Evolutionary conservation across 768 basidiomycete genomes (phyloP).

Genomic region (Russula foetens): DNA sequence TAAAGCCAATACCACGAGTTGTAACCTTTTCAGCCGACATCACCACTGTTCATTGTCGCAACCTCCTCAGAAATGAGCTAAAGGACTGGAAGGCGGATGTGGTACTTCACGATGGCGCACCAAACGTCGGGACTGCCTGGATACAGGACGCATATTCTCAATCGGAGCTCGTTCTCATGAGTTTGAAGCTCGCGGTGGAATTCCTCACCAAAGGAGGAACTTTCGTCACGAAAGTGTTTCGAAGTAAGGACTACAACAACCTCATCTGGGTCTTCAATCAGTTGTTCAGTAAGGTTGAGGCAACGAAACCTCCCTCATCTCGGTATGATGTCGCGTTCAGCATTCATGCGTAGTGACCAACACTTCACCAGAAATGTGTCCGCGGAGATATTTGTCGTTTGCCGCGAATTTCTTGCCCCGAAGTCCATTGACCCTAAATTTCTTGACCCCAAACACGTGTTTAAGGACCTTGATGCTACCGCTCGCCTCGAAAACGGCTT

Average conservation of each 20-base stretch:
- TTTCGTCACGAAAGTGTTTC: slow-evolving; percentile 97
- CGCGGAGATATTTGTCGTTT: slow-evolving; percentile 99
- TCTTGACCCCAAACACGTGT: slow-evolving; percentile 94
- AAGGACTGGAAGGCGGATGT: slow-evolving; percentile 99
- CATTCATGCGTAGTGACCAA: neutral
- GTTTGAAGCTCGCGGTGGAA: slow-evolving; percentile 90
- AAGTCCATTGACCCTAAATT: slow-evolving; percentile 97
- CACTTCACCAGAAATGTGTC: slow-evolving; percentile 75
- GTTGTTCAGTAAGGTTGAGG: slow-evolving; percentile 92
- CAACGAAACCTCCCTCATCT: slow-evolving; percentile 97
- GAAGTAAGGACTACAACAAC: slow-evolving; percentile 96
- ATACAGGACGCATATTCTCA: slow-evolving; percentile 97
- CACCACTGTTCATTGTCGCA: slow-evolving; percentile 85
- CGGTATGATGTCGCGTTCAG: slow-evolving; percentile 44
- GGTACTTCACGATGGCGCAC: slow-evolving; percentile 97
- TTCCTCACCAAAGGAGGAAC: slow-evolving; percentile 90
- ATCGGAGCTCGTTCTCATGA: slow-evolving; percentile 93
- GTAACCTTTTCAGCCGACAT: slow-evolving; percentile 92
- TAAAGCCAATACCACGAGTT: slow-evolving; percentile 90
- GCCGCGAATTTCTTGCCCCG: slow-evolving; percentile 89
- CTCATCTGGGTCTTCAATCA: slow-evolving; percentile 99
- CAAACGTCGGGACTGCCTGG: slow-evolving; percentile 99
- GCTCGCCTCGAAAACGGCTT: slow-evolving; percentile 43
- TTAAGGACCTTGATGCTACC: slow-evolving; percentile 73
- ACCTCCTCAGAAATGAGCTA: slow-evolving; percentile 74